Conservation (phyloP, 2,329 filamentous ascomycete genomes). For the Arthrocladium fulminans region DNA sequence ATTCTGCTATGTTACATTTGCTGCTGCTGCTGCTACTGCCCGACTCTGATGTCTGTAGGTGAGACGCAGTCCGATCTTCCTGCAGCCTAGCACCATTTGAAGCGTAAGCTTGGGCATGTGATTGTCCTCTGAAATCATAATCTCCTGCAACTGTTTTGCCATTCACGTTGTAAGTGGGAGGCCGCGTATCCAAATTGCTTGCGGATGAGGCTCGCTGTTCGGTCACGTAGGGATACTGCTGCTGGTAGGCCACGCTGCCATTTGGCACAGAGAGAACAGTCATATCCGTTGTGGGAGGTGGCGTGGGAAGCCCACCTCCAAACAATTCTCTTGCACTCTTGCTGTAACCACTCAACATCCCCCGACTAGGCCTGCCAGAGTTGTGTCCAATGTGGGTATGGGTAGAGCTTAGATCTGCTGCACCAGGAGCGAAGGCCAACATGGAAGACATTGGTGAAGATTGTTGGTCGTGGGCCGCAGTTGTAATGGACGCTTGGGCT, state of each 20-base stretch:
- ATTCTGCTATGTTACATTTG: constrained; percentile 69
- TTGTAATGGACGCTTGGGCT: background rate
- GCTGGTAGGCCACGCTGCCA: constrained; percentile 12
- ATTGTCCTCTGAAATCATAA: background rate
- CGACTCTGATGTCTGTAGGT: constrained; percentile 62
- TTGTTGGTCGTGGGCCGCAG: background rate
- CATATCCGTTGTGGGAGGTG: constrained; percentile 20
- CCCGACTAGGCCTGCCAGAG: constrained; percentile 1
- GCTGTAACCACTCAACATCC: background rate
- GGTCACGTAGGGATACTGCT: constrained; percentile 8
- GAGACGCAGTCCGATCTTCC: constrained; percentile 36
- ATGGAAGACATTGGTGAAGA: constrained; percentile 8
- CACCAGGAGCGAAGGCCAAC: background rate
- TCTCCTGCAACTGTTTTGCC: background rate
- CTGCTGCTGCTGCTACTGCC: constrained; percentile 69
- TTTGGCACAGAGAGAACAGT: constrained; percentile 14
- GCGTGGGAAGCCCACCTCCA: constrained; percentile 21
- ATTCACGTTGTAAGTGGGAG: constrained; percentile 9
- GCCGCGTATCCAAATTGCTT: constrained; percentile 7
- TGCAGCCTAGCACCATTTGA: background rate
- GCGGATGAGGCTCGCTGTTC: constrained; percentile 6
- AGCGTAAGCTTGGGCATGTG: background rate
- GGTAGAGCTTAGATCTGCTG: background rate
- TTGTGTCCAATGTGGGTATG: background rate
- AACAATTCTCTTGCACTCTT: constrained; percentile 10